phyloP scores from a whole-genome alignment of 257 asterid genomes.

The Plectranthus barbatus region DNA sequence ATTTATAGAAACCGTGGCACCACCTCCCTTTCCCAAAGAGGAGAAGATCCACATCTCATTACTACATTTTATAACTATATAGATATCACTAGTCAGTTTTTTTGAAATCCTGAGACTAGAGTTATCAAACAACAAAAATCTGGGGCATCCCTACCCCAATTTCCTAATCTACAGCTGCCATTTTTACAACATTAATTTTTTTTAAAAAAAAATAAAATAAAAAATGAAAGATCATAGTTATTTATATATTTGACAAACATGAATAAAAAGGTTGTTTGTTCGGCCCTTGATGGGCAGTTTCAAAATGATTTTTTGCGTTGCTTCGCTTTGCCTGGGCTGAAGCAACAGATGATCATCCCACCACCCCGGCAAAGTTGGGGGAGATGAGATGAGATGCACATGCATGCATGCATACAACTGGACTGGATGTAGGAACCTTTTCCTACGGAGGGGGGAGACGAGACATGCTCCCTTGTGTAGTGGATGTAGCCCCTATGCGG shows the following conservation, averaged over 20 bases:
- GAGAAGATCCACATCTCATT: slow-evolving; percentile 5
- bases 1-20: neutral
- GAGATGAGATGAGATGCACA: slow-evolving; percentile 29
- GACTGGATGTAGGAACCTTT: slow-evolving; percentile 57
- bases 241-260: slow-evolving; percentile 22
- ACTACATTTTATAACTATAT: slow-evolving; percentile 11
- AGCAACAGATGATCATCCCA: slow-evolving; percentile 1
- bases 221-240: too few relatives aligned
- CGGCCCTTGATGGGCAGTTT: slow-evolving; percentile 22
- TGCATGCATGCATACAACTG: neutral
- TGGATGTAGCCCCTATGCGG: slow-evolving; percentile 60
- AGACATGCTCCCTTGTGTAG: slow-evolving; percentile 21
- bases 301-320: slow-evolving; percentile 13
- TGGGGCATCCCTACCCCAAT: slow-evolving; percentile 46
- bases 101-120: slow-evolving; percentile 47
- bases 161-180: slow-evolving; percentile 13
- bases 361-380: slow-evolving; percentile 31
- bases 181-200: slow-evolving; percentile 10
- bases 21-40: slow-evolving; percentile 37
- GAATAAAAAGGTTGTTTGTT: slow-evolving; percentile 19
- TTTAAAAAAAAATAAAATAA: too few relatives aligned
- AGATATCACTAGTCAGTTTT: slow-evolving; percentile 37
- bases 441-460: slow-evolving; percentile 44
- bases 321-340: slow-evolving; percentile 40
- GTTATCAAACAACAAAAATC: slow-evolving; percentile 26